A percentile compares a stretch with the other conserved stretches of the same genome.
phyloP scores from a whole-genome alignment of 2,329 filamentous ascomycete species.

The Botryotinia calthae region DNA sequence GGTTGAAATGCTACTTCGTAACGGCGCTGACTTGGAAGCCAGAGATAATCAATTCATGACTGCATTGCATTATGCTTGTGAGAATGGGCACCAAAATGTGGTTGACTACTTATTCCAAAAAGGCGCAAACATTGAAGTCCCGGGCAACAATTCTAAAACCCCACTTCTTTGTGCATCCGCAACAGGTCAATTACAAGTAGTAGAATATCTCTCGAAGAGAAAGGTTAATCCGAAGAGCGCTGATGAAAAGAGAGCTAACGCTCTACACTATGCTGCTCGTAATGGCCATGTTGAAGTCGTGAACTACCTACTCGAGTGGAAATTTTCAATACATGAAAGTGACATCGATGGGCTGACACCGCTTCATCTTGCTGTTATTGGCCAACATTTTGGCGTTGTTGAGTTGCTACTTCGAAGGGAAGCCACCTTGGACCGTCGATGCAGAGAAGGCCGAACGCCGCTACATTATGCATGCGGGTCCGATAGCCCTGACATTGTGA shows the following conservation, averaged over 20 bases:
- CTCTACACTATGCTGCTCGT: not conserved
- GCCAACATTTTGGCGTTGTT: conserved; percentile 7
- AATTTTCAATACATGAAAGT: conserved; percentile 10
- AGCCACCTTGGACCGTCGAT: not conserved
- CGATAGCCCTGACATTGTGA: conserved; percentile 18
- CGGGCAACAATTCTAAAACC: conserved; percentile 13
- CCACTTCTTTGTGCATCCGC: conserved; percentile 20
- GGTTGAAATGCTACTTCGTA: conserved; percentile 17
- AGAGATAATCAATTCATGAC: conserved; percentile 21
- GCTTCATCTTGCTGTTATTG: conserved; percentile 18
- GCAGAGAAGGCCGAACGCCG: conserved; percentile 19
- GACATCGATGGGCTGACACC: conserved; percentile 19
- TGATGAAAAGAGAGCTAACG: not conserved
- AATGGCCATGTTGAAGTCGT: conserved; percentile 15
- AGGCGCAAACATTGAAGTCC: conserved; percentile 16
- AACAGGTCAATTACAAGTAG: conserved; percentile 8
- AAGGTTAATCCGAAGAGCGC: not conserved
- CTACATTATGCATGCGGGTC: conserved; percentile 22
- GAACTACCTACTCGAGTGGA: conserved; percentile 6
- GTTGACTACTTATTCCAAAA: conserved; percentile 18
- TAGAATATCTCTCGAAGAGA: conserved; percentile 17
- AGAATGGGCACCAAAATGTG: conserved; percentile 1
- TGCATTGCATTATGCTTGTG: conserved; percentile 20
- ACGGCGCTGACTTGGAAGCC: conserved; percentile 17
- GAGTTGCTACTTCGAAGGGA: conserved; percentile 17